Conservation (phyloP, 2,329 filamentous ascomycete species). For the Talaromyces sp. region DNA sequence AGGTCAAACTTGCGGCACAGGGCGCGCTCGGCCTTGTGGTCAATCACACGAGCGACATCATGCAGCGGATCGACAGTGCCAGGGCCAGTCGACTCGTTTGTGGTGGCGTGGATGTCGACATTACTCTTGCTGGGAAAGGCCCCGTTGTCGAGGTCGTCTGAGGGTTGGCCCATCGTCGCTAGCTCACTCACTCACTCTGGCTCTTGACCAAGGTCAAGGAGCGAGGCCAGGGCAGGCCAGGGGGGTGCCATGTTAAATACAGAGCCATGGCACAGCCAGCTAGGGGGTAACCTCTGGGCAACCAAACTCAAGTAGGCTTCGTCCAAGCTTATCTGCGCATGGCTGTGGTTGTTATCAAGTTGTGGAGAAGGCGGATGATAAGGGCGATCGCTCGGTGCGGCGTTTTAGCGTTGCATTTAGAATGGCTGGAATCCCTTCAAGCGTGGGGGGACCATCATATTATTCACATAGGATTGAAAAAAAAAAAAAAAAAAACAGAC, state of each 20-base stretch:
- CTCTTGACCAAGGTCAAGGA: background rate
- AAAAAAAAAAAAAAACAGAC: background rate
- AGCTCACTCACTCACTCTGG: background rate
- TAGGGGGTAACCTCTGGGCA: background rate
- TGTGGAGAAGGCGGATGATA: background rate
- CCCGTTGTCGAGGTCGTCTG: conserved; percentile 6
- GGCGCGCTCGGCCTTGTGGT: conserved; percentile 43
- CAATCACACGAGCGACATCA: conserved; percentile 32
- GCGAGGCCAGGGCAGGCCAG: background rate
- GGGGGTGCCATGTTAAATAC: background rate
- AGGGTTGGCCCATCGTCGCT: background rate
- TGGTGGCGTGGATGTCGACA: conserved; percentile 1
- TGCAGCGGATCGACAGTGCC: conserved; percentile 16
- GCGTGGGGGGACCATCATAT: background rate
- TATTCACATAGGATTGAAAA: background rate
- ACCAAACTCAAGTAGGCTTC: background rate
- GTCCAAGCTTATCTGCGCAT: background rate
- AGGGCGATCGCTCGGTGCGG: background rate
- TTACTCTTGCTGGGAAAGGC: conserved; percentile 3
- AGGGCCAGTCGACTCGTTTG: background rate
- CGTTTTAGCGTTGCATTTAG: background rate
- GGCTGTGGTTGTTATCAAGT: background rate
- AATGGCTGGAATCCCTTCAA: background rate
- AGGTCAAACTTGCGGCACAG: conserved; percentile 52
- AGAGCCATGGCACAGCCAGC: background rate